A percentile compares a stretch with the other conserved stretches of the same genome.
These are phyloP conservation scores for Vanrija sp. DNA, from an alignment of 1,284 basidiomycete species.

Conservation along the genomic window DNA sequence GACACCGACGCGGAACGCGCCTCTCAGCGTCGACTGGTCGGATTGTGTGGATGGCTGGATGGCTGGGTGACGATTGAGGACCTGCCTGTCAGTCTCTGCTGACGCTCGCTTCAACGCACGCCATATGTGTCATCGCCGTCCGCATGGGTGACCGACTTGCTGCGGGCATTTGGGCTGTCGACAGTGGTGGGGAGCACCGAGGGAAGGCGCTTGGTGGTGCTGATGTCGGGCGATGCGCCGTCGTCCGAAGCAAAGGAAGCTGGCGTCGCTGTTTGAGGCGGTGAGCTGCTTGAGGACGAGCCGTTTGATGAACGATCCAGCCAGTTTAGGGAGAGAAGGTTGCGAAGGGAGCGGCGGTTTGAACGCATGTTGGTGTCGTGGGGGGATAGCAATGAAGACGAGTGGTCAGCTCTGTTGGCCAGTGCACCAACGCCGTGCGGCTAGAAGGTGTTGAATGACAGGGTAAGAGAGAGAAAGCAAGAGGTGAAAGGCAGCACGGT, in stretches of 20 bases:
- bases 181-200: constrained; percentile 13
- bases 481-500: background rate
- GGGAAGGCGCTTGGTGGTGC: too few relatives aligned
- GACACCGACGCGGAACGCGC: constrained; percentile 73
- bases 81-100: constrained; percentile 30
- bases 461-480: background rate
- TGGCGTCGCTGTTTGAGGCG: background rate
- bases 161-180: constrained; percentile 61
- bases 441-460: background rate
- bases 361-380: too few relatives aligned
- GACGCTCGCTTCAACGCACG: constrained; percentile 53
- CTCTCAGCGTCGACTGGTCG: too few relatives aligned
- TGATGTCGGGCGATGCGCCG: constrained; percentile 9
- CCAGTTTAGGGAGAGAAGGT: too few relatives aligned
- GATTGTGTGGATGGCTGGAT: constrained; percentile 11
- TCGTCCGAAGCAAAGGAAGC: background rate
- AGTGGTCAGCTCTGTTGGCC: too few relatives aligned
- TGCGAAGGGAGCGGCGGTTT: too few relatives aligned
- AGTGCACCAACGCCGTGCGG: too few relatives aligned
- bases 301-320: too few relatives aligned
- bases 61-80: constrained; percentile 49
- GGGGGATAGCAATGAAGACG: too few relatives aligned
- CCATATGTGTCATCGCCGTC: constrained; percentile 69
- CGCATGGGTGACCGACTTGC: constrained; percentile 68
- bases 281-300: background rate